Conservation (phyloP, 2,329 filamentous ascomycete species). For the Ophiocordyceps polyrhachis-furcata region DNA sequence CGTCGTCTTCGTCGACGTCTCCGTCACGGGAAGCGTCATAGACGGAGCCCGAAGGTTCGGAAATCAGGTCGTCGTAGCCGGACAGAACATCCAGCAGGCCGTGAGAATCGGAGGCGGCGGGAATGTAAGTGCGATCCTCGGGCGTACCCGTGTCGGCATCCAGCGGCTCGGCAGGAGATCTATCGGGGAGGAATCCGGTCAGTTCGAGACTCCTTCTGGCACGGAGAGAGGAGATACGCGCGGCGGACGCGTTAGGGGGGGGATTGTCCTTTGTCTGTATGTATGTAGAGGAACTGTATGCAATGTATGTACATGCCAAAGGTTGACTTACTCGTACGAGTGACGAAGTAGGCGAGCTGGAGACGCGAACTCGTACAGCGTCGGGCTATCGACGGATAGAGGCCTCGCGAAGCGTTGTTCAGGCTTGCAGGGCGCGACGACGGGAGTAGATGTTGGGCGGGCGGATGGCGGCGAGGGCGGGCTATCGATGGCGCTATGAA, state of each 20-base stretch:
- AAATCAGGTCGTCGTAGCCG: slow-evolving; percentile 24
- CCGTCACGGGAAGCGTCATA: slow-evolving; percentile 10
- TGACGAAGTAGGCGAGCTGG: slow-evolving; percentile 6
- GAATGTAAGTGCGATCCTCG: slow-evolving; percentile 17
- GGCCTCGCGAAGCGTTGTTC: slow-evolving; percentile 35
- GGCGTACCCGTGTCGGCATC: slow-evolving; percentile 6
- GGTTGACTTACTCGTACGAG: slow-evolving; percentile 11
- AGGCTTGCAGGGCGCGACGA: slow-evolving; percentile 24
- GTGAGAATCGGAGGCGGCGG: slow-evolving; percentile 15
- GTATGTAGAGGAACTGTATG: neutral
- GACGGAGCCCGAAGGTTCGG: slow-evolving; percentile 13
- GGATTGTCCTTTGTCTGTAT: neutral
- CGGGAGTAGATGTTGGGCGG: slow-evolving; percentile 8
- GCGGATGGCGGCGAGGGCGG: slow-evolving; percentile 3
- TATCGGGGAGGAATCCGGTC: slow-evolving; percentile 10
- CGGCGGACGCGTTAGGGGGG: neutral
- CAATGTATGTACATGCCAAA: neutral
- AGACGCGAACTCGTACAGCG: slow-evolving; percentile 38
- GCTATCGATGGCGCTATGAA: neutral
- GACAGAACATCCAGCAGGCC: slow-evolving; percentile 21
- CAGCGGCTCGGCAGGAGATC: slow-evolving; percentile 9
- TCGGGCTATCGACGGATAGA: slow-evolving; percentile 39
- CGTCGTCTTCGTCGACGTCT: slow-evolving; percentile 9
- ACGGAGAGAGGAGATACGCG: neutral
- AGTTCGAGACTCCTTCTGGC: slow-evolving; percentile 4